A percentile compares a stretch with the other conserved stretches of the same genome.
Evolutionary conservation across 2,329 filamentous ascomycete species (phyloP).

Genomic region (Diaporthe destruens): DNA sequence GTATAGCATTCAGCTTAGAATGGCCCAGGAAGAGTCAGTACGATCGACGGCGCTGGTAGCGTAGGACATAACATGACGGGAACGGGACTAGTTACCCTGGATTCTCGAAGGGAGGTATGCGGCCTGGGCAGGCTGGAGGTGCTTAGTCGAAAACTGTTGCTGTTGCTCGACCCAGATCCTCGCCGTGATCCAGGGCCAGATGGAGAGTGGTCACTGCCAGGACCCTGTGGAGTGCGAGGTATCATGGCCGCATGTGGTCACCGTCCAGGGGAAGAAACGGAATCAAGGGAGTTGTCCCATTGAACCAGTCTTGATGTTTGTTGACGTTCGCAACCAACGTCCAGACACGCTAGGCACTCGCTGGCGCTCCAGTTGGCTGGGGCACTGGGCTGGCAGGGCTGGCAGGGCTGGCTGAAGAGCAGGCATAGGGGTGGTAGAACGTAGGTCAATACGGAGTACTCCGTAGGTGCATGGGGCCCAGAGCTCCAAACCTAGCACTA

Average conservation of each 20-base stretch:
- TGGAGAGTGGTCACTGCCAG: conserved; percentile 43
- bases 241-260: conserved; percentile 38
- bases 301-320: conserved; percentile 28
- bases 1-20: conserved; percentile 47
- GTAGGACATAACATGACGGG: not conserved
- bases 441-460: too few species aligned
- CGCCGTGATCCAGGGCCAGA: conserved; percentile 45
- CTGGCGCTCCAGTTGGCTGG: conserved; percentile 14
- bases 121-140: conserved; percentile 47
- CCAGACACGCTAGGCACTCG: conserved; percentile 7
- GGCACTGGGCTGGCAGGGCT: not conserved
- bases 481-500: not conserved
- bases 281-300: not conserved
- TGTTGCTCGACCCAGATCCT: conserved; percentile 43
- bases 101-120: conserved; percentile 46
- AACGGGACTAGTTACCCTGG: conserved; percentile 46
- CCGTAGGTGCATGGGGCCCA: not conserved
- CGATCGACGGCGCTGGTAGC: not conserved
- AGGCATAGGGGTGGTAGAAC: not conserved
- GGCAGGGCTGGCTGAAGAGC: not conserved
- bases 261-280: not conserved
- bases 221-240: conserved; percentile 46
- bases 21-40: not conserved
- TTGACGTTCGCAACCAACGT: conserved; percentile 10
- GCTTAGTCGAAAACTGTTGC: conserved; percentile 46